Evolutionary conservation across 2,329 filamentous ascomycete genomes (phyloP).

Genomic region (Aspergillus vadensis): DNA sequence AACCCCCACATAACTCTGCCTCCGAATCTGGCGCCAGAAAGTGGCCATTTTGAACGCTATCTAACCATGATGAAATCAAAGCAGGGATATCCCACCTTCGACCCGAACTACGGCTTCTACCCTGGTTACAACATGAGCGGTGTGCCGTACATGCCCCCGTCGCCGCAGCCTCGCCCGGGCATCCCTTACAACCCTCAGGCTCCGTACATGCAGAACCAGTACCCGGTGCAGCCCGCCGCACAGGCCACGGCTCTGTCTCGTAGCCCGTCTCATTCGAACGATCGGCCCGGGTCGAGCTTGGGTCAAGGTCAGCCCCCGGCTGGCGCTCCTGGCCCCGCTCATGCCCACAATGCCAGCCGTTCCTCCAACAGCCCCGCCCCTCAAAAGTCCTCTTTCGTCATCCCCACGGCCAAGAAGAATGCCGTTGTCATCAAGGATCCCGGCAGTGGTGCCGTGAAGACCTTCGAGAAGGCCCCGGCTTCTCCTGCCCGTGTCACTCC

Average conservation of each 20-base stretch:
- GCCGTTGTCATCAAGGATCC: constrained; percentile 83
- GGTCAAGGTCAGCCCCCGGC: constrained; percentile 58
- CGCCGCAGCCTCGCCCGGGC: constrained; percentile 51
- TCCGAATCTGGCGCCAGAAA: constrained; percentile 68
- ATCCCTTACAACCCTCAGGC: constrained; percentile 53
- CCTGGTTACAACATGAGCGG: constrained; percentile 40
- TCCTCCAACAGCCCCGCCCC: constrained; percentile 60
- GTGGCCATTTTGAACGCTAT: constrained; percentile 70
- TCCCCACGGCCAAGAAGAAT: constrained; percentile 66
- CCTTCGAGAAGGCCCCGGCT: constrained; percentile 68
- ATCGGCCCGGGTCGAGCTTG: constrained; percentile 63
- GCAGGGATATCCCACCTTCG: constrained; percentile 62
- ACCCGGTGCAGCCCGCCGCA: constrained; percentile 51
- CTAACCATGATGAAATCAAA: constrained; percentile 63
- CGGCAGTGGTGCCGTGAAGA: constrained; percentile 74
- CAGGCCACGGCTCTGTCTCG: constrained; percentile 76
- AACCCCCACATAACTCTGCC: constrained; percentile 26
- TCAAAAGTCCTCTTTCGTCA: constrained; percentile 64
- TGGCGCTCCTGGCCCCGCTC: constrained; percentile 53
- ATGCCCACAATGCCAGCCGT: constrained; percentile 56
- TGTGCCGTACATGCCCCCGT: constrained; percentile 47
- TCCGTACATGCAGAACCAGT: constrained; percentile 55
- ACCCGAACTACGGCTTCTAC: constrained; percentile 44
- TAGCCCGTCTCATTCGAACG: constrained; percentile 75
- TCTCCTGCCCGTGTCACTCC: constrained; percentile 58